Evolutionary conservation across 1,139 yeast genomes (phyloP).

Genomic region (Taphrina wiesneri): DNA sequence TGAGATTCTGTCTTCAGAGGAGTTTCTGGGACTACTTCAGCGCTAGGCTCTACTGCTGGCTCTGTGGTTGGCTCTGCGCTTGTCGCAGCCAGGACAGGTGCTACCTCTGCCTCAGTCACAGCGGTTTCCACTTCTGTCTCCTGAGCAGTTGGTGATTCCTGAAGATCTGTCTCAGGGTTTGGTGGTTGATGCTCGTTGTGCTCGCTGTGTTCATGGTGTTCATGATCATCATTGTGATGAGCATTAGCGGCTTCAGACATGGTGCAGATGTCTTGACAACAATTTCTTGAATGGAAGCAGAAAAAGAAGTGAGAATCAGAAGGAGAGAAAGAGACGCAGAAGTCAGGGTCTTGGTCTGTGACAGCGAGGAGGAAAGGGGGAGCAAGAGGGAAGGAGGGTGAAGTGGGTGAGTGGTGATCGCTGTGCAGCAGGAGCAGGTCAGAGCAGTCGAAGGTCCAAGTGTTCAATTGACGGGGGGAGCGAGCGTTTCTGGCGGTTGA

Average conservation of each 20-base stretch:
- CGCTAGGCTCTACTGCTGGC: not conserved
- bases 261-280: not conserved
- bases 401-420: not conserved
- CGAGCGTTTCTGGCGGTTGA: not conserved
- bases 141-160: not conserved
- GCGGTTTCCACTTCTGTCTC: not conserved
- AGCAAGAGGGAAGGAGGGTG: not conserved
- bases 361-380: not conserved
- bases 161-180: not conserved
- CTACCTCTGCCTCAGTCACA: not conserved
- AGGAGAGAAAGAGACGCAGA: not conserved
- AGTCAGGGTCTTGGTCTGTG: not conserved
- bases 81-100: not conserved
- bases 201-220: not conserved
- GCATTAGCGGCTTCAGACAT: not conserved
- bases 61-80: not conserved
- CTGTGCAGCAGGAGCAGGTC: not conserved
- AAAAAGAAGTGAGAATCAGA: not conserved
- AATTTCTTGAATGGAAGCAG: not conserved
- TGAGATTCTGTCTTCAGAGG: not conserved
- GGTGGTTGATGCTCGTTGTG: not conserved
- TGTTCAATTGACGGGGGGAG: not conserved
- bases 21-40: not conserved
- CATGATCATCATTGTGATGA: not conserved
- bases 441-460: not conserved